Base-by-base conservation (phyloP, 495 filamentous ascomycete genomes). In the Penicillium malachiteum region DNA sequence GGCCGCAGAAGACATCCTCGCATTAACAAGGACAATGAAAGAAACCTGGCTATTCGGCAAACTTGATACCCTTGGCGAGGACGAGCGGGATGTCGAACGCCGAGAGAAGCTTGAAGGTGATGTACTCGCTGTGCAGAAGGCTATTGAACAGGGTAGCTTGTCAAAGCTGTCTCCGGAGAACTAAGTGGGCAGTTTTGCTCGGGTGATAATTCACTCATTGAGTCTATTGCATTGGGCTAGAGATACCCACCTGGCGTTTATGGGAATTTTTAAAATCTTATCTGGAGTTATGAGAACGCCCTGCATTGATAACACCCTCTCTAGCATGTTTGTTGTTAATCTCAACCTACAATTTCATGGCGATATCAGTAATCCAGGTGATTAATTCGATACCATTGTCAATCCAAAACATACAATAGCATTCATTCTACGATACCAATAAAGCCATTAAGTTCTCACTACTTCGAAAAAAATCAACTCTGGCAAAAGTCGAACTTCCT, bases 31-130 rank as follows among this genome's bases (percentile, higher is more conserved):
- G 12, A 71, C 75, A 7, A 72, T 90, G 73, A 88, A 90, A 68
- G 87, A 90, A 60, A 77, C 82, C n/a, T 90, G 87, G 87, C 72
- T 89, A 21, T 88, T 87, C 60, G 87, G 87, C 13, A 80, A 85
- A 55, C 73, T 90, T n/a, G 72, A 88, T 18, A 87, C 85, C 0
- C 65, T 88, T 8, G 82, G 81, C 16, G 77, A 79, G 61, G 66
- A 76, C 40, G 69, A 76, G 42, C 66, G 70, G 35, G 76, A 78
- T 49, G 55, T 70, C 3, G 55, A 68, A 55, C 70, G 76, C 2
- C 54, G 69, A 6, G 71, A 80, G 62, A 73, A 76, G 61, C 71
- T 81, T 14, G 82, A 84, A 60, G 68, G 71, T 34, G 73, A 84
- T 55, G 82, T 76, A 4, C 60, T 58, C 33, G 75, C 71, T 8